Evolutionary conservation across 2,329 filamentous ascomycete species (phyloP), one percentile per base, ranked within the genome.

Genomic region (Parascedosporium putredinis): DNA sequence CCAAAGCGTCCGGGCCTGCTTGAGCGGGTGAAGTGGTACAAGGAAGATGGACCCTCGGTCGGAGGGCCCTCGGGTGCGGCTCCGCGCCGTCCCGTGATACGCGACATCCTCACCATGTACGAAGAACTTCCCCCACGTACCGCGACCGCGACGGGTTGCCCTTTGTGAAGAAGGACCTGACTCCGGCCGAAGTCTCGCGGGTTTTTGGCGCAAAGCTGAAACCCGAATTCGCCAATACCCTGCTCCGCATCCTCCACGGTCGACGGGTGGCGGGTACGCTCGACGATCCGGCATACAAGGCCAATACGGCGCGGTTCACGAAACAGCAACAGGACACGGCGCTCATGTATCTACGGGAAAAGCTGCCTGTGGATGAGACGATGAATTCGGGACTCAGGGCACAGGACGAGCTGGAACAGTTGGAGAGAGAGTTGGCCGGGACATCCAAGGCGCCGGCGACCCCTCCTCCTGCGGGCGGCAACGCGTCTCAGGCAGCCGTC

Each of bases 201-300:
- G 66, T 81, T 33, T 81, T 83, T 53, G 75, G 77, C 1, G 57
- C 67, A 4, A 63, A 65, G 10, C 65, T 81, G 43, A 62, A 66
- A 52, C 59, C 67, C 1, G 55, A 57, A 3, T 57, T 61, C 4
- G 80, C 73, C 18, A 83, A 83, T 58, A 64, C 63, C 42, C 61
- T 83, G 40, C 62, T 84, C 46, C 67, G 69, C 48, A 75, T 83
- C 46, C 62, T 83, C 10, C 81, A 84, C 58, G 81, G 80, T 7
- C 73, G 79, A 31, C 70, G 81, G 36, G 78, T 84, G 20, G 78
- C 80, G 6, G 81, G 81, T 29, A 82, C 79, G 3, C 66, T 84
- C 38, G 72, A 79, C 9, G 80, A 84, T 57, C 79, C 79, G 2
- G 66, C 64, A 4, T 69, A 76, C 45, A 63, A 64, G 31, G 54